phyloP scores from a whole-genome alignment of 768 basidiomycete genomes.

The Kwoniella sp. region DNA sequence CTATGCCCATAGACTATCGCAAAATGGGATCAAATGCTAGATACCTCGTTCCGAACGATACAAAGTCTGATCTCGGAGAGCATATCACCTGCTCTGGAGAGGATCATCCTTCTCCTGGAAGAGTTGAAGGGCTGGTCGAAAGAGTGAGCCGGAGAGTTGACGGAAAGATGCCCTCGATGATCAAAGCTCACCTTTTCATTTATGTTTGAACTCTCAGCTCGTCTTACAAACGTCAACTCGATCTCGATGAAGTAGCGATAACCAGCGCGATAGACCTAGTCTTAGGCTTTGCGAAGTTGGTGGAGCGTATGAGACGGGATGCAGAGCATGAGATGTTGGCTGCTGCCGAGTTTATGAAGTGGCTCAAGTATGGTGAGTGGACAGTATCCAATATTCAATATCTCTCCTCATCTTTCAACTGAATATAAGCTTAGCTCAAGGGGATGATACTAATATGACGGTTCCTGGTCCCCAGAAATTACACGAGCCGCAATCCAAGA shows the following conservation, averaged over 20 bases:
- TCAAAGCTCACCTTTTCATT: slow-evolving; percentile 3
- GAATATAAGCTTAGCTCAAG: no score
- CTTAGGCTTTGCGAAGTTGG: slow-evolving; percentile 24
- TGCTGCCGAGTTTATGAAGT: slow-evolving; percentile 38
- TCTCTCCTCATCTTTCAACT: no score
- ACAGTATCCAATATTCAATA: background rate
- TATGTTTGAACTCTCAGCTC: slow-evolving; percentile 1
- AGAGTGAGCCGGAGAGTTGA: no score
- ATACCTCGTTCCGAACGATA: slow-evolving; percentile 28
- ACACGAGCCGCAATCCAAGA: slow-evolving; percentile 27
- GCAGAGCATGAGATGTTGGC: slow-evolving; percentile 32
- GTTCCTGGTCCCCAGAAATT: slow-evolving; percentile 30
- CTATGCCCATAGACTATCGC: slow-evolving; percentile 31
- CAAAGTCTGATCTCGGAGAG: slow-evolving; percentile 38
- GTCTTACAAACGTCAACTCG: slow-evolving; percentile 4
- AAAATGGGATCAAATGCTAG: slow-evolving; percentile 42
- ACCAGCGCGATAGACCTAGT: slow-evolving; percentile 17
- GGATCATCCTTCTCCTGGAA: slow-evolving; percentile 35
- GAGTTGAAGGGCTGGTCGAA: slow-evolving; percentile 37
- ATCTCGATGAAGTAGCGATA: slow-evolving; percentile 8
- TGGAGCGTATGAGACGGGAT: slow-evolving; percentile 32
- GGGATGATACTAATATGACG: no score
- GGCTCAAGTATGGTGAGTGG: slow-evolving; percentile 47
- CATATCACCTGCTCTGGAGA: slow-evolving; percentile 36
- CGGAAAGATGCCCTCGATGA: no score